These are phyloP conservation scores for Davidsoniella eucalypti DNA, from an alignment of 2,329 filamentous ascomycete genomes.

Conservation along the genomic window DNA sequence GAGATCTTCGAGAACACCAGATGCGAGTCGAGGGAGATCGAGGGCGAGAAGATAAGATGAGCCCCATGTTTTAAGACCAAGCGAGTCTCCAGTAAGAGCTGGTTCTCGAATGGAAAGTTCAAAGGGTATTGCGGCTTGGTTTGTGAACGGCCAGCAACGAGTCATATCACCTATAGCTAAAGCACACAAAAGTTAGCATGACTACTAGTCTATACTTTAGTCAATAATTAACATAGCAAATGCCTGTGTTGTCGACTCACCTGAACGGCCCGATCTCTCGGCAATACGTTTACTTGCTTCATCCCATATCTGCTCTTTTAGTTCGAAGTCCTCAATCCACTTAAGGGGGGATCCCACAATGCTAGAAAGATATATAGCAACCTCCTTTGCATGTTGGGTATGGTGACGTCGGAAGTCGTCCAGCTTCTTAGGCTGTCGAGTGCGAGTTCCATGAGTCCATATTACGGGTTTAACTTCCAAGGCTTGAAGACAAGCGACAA, in stretches of 20 bases:
- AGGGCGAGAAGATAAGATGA: conserved; percentile 74
- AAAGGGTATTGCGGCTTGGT: conserved; percentile 23
- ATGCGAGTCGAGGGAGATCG: conserved; percentile 39
- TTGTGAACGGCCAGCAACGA: conserved; percentile 34
- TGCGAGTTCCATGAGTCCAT: conserved; percentile 38
- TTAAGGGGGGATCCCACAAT: conserved; percentile 49
- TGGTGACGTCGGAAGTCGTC: conserved; percentile 25
- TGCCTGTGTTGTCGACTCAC: conserved; percentile 22
- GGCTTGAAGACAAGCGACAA: conserved; percentile 49
- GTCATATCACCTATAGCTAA: conserved; percentile 40
- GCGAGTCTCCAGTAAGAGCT: conserved; percentile 59
- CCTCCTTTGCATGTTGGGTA: conserved; percentile 29
- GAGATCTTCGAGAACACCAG: conserved; percentile 28
- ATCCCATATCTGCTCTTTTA: conserved; percentile 57
- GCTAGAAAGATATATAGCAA: conserved; percentile 49
- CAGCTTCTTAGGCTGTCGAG: conserved; percentile 25
- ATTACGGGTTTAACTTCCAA: conserved; percentile 51
- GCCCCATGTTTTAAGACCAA: conserved; percentile 92
- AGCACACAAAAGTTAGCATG: neutral
- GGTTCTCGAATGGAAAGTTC: conserved; percentile 69
- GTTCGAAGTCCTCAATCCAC: conserved; percentile 53
- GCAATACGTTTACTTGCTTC: conserved; percentile 64
- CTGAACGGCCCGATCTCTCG: conserved; percentile 67
- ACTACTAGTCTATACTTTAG: neutral
- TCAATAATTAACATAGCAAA: neutral